Conservation (phyloP, 495 filamentous ascomycete species). For the Aspergillus baeticus region DNA sequence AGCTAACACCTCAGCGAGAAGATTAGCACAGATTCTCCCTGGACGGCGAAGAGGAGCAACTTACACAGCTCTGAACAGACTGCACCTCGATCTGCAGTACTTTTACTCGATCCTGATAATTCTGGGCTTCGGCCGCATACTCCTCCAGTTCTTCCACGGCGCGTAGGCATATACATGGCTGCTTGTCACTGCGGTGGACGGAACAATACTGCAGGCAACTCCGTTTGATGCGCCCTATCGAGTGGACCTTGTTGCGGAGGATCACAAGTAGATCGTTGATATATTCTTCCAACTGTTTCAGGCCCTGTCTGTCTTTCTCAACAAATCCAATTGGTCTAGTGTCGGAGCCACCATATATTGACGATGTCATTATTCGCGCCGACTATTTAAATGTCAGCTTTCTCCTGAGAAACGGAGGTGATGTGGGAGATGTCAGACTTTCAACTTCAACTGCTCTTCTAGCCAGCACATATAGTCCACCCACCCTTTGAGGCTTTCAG, state of each 20-base stretch:
- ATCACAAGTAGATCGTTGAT: constrained; percentile 8
- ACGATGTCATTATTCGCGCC: neutral
- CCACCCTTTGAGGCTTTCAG: constrained; percentile 9
- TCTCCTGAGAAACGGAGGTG: neutral
- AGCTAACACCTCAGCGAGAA: no score
- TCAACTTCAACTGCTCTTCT: constrained; percentile 4
- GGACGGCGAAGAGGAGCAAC: neutral
- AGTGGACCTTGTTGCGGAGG: constrained; percentile 6
- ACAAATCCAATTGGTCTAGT: neutral
- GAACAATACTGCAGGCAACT: constrained; percentile 9
- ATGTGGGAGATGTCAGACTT: neutral
- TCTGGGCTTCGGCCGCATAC: neutral
- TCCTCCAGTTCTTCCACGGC: constrained; percentile 9
- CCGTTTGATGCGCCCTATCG: constrained; percentile 1
- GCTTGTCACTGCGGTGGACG: neutral
- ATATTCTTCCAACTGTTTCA: constrained; percentile 10
- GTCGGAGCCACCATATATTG: neutral
- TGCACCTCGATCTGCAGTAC: constrained; percentile 6
- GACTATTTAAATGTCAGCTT: constrained; percentile 2
- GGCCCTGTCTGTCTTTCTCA: constrained; percentile 4
- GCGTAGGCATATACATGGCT: neutral
- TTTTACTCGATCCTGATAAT: constrained; percentile 6
- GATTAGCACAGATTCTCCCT: no score
- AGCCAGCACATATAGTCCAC: constrained; percentile 15
- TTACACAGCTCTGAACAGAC: constrained; percentile 6